Evolutionary conservation across 345 rosid genomes (phyloP), one percentile per base, ranked within the genome.

Genomic region (Salix exigua): DNA sequence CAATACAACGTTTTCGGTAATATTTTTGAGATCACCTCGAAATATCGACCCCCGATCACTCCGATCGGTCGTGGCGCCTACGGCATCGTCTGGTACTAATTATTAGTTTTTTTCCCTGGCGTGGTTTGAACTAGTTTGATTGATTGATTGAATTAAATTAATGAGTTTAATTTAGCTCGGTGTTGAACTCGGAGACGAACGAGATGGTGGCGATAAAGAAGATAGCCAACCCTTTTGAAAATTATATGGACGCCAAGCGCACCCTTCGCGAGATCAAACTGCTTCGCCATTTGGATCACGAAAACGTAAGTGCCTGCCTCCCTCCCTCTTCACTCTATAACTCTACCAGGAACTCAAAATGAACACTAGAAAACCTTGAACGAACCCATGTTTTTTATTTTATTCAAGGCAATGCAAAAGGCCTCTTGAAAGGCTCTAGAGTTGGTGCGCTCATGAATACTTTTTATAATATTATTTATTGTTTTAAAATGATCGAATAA

Each of bases 11-110:
- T 96, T 77, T 94, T 92, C 82, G 98, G 97, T 19, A 94, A 91
- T 81, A 35, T 77, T 18, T 94, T 96, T 40, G 97, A 96, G 76
- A 85, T 92, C 78, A 90, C 99, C 23, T 66, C 94, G 72, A 96
- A 93, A 86, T 96, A 96, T 82, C 92, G 88, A 64, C 89, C 97
- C 77, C 98, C 99, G 81, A 96, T 96, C 85, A 81, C 75, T 78
- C 98, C 99, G 13, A 91, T 96, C 78, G 99, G 99, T 13, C 97
- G 98, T 11, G 98, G 98, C 58, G 99, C 99, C 6, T 96, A 94
- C 71, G 98, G 98, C 31, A 92, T 96, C 87, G 98, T 96, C 77
- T 96, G 99, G 99, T 96, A 88, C 38, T 23, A 11, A 63, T 31
- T 50, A 14, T n/a, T 18, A 31, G 19, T 19, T 12, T 19, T 10